Evolutionary conservation across 176 grass and related monocot genomes (phyloP).

Genomic region (Oropetium thomaeum): DNA sequence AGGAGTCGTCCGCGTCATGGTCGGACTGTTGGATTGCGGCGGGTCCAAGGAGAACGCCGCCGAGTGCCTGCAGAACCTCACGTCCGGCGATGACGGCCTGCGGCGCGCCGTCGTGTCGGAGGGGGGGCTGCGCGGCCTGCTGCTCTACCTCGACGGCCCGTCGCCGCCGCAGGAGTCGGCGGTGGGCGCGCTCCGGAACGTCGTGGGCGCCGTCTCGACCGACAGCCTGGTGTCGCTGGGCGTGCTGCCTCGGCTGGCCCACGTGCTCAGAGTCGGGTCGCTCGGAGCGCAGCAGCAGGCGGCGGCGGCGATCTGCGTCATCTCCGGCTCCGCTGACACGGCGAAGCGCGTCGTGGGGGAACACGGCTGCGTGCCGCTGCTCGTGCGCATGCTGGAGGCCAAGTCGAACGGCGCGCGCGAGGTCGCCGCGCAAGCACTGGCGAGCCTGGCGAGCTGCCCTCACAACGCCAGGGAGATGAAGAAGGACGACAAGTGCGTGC

Average conservation of each 20-base stretch:
- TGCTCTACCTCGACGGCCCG: slow-evolving; percentile 65
- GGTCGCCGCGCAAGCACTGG: slow-evolving; percentile 73
- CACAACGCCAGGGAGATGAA: slow-evolving; percentile 57
- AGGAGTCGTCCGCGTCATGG: slow-evolving; percentile 68
- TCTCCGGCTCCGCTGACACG: slow-evolving; percentile 49
- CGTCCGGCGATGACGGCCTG: slow-evolving; percentile 49
- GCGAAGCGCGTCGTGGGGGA: slow-evolving; percentile 60
- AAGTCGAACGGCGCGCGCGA: slow-evolving; percentile 64
- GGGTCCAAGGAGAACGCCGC: slow-evolving; percentile 82
- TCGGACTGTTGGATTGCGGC: slow-evolving; percentile 54
- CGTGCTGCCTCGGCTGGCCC: slow-evolving; percentile 66
- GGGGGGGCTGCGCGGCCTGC: slow-evolving; percentile 64
- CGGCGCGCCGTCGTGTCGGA: slow-evolving; percentile 61
- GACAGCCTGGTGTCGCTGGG: slow-evolving; percentile 60
- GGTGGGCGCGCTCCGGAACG: slow-evolving; percentile 62
- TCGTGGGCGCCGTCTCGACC: slow-evolving; percentile 47
- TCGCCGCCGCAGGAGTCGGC: slow-evolving; percentile 66
- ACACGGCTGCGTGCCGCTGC: slow-evolving; percentile 56
- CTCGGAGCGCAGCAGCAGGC: slow-evolving; percentile 64
- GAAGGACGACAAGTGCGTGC: slow-evolving; percentile 73
- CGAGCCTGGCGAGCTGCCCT: slow-evolving; percentile 51
- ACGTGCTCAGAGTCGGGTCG: slow-evolving; percentile 65
- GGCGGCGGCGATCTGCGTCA: slow-evolving; percentile 49
- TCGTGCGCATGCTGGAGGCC: slow-evolving; percentile 67
- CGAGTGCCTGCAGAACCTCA: slow-evolving; percentile 82